Percentiles rank a stretch among this genome's conserved stretches.
Evolutionary conservation across 2,329 filamentous ascomycete species (phyloP).

Genomic region (Fusarium miscanthi): DNA sequence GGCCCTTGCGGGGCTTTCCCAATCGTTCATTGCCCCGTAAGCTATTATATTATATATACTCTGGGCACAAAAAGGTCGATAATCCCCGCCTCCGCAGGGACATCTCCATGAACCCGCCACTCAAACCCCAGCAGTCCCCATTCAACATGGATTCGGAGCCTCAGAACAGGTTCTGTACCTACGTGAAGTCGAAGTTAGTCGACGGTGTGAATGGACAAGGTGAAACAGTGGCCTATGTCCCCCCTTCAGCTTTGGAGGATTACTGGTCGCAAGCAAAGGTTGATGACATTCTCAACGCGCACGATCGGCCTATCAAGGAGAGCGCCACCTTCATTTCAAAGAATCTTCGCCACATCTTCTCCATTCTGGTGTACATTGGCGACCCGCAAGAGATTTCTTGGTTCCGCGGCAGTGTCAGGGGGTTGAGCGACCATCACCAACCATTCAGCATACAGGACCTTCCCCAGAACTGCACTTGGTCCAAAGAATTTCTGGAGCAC

Average conservation of each 20-base stretch:
- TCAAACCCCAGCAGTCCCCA: not conserved
- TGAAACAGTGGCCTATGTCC: not conserved
- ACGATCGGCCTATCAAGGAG: not conserved
- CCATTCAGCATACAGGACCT: not conserved
- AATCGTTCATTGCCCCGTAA: too few relatives aligned
- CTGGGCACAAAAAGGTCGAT: too few relatives aligned
- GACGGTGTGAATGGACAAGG: not conserved
- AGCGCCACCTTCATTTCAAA: not conserved
- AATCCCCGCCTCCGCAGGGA: too few relatives aligned
- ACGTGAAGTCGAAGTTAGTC: not conserved
- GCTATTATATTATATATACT: too few relatives aligned
- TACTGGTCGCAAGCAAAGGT: not conserved
- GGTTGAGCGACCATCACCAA: not conserved
- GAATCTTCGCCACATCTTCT: not conserved
- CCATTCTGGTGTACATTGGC: not conserved
- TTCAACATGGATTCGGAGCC: not conserved
- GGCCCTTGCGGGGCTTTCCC: too few relatives aligned
- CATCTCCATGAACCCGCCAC: too few relatives aligned
- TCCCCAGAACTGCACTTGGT: not conserved
- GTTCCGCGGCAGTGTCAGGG: not conserved
- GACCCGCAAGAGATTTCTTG: not conserved
- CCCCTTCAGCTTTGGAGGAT: not conserved
- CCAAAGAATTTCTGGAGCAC: not conserved
- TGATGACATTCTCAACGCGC: not conserved
- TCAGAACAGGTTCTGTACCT: not conserved